phyloP scores from a whole-genome alignment of 2,329 filamentous ascomycete genomes.

The Dothidotthia symphoricarpi region DNA sequence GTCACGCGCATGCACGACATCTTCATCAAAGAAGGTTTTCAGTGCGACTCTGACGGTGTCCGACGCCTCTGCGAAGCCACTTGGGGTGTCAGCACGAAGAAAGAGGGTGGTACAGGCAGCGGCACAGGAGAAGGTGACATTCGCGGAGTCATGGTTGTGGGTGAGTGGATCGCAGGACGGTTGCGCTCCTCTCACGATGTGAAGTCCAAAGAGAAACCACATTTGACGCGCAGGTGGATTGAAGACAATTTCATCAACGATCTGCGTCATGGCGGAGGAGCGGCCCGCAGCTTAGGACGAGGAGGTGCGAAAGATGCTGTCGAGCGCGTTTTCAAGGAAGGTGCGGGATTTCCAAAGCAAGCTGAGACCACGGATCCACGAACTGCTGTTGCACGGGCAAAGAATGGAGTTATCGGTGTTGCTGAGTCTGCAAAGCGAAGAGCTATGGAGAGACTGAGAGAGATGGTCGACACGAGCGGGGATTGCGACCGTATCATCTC shows the following conservation, averaged over 20 bases:
- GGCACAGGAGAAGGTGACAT: conserved; percentile 72
- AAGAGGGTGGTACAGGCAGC: conserved; percentile 59
- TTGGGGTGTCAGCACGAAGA: conserved; percentile 74
- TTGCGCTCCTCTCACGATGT: conserved; percentile 51
- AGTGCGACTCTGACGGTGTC: conserved; percentile 84
- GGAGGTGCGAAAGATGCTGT: conserved; percentile 74
- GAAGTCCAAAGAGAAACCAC: conserved; percentile 41
- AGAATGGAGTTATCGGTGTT: conserved; percentile 57
- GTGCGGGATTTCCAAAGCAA: conserved; percentile 70
- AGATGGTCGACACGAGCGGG: conserved; percentile 77
- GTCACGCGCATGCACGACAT: conserved; percentile 76
- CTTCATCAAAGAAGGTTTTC: conserved; percentile 85
- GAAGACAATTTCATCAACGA: conserved; percentile 69
- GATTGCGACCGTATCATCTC: conserved; percentile 76
- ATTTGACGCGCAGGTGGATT: conserved; percentile 72
- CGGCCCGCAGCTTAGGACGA: conserved; percentile 68
- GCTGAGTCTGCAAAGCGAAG: conserved; percentile 70
- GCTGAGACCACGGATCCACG: conserved; percentile 48
- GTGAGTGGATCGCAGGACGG: conserved; percentile 79
- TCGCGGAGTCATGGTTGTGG: conserved; percentile 79
- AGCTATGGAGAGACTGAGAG: conserved; percentile 67
- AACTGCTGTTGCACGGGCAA: conserved; percentile 55
- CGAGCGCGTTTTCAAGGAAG: conserved; percentile 73
- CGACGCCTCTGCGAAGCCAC: conserved; percentile 79
- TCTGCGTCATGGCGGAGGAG: conserved; percentile 67